Evolutionary conservation across 441 rosid genomes (phyloP).

Genomic region (Euphorbia celastroides): DNA sequence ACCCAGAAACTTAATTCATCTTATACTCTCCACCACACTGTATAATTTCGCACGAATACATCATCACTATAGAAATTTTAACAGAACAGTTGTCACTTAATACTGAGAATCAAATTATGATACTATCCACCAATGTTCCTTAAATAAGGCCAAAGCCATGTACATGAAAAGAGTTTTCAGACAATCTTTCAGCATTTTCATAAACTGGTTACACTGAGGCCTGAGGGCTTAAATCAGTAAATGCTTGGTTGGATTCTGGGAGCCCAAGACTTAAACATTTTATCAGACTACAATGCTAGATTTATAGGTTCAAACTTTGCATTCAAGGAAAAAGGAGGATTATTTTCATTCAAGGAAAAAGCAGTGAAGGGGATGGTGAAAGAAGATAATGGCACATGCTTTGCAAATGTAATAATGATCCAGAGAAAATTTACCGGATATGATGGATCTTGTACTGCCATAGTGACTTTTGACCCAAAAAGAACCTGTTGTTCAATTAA

Average conservation of each 20-base stretch:
- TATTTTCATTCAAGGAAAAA: background rate
- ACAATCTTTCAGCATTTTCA: background rate
- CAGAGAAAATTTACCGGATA: constrained; percentile 65
- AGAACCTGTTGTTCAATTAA: constrained; percentile 45
- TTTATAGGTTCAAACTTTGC: background rate
- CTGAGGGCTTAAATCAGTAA: too few relatives aligned
- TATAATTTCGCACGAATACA: too few relatives aligned
- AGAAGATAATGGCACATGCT: background rate
- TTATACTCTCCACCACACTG: too few relatives aligned
- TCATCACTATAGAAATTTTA: too few relatives aligned
- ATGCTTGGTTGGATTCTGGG: background rate
- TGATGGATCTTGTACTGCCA: constrained; percentile 98
- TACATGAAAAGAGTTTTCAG: background rate
- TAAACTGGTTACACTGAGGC: too few relatives aligned
- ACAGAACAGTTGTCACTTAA: too few relatives aligned
- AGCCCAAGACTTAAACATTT: background rate
- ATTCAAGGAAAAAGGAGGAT: background rate
- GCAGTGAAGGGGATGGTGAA: background rate
- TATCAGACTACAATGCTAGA: background rate
- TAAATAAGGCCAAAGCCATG: background rate
- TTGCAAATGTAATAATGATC: background rate
- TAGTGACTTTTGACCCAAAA: constrained; percentile 79
- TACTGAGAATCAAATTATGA: too few relatives aligned
- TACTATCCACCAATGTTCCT: too few relatives aligned
- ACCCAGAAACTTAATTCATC: too few relatives aligned